These are phyloP conservation scores for Dothistroma septosporum DNA, from an alignment of 2,329 filamentous ascomycete genomes.

Conservation along the genomic window DNA sequence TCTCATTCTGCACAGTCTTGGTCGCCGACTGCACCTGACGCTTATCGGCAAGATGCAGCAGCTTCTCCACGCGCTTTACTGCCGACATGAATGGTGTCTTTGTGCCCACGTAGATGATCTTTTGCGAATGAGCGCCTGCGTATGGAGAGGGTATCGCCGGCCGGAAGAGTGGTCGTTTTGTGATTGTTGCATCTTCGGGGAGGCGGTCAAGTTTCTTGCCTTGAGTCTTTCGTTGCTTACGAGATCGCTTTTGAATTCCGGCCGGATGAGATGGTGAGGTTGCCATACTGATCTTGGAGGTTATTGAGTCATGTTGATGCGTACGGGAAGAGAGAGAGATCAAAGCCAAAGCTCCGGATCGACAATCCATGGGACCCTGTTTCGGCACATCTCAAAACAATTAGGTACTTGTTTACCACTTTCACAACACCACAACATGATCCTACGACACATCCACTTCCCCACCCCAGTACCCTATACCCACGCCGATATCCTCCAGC, in stretches of 20 bases:
- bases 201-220: conserved; percentile 9
- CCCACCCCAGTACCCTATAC: conserved; percentile 52
- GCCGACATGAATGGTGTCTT: conserved; percentile 64
- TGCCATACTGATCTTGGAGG: not conserved
- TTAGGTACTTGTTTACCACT: not conserved
- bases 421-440: conserved; percentile 36
- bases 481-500: conserved; percentile 54
- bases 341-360: not conserved
- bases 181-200: conserved; percentile 44
- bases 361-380: not conserved
- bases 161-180: conserved; percentile 57
- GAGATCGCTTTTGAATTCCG: not conserved
- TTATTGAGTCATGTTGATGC: not conserved
- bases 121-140: conserved; percentile 46
- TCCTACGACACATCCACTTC: conserved; percentile 59
- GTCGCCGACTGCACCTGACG: conserved; percentile 44
- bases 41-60: conserved; percentile 56
- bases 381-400: conserved; percentile 1
- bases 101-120: conserved; percentile 63
- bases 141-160: conserved; percentile 53
- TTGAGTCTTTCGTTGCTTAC: not conserved
- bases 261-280: not conserved
- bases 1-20: conserved; percentile 29
- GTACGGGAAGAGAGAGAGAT: not conserved
- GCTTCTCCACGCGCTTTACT: conserved; percentile 61